Evolutionary conservation across 2,329 filamentous ascomycete genomes (phyloP).

Genomic region (Colletotrichum acutatum): DNA sequence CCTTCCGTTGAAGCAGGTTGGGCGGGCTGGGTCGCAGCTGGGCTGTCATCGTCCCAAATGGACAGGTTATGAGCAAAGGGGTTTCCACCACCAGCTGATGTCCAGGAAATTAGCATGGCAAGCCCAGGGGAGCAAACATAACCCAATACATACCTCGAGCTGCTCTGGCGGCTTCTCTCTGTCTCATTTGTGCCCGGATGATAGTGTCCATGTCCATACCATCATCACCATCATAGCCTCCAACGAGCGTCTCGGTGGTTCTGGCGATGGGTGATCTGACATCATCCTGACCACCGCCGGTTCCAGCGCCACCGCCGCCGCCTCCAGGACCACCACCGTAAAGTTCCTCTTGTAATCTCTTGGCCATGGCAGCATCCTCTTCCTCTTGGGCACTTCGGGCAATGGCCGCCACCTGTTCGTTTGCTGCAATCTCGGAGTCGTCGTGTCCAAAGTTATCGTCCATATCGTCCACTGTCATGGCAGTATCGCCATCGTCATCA

Average conservation of each 20-base stretch:
- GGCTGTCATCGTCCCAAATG: constrained; percentile 48
- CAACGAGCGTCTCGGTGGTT: constrained; percentile 91
- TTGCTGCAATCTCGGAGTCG: constrained; percentile 44
- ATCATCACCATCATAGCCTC: constrained; percentile 64
- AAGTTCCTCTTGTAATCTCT: constrained; percentile 90
- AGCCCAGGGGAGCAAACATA: not conserved
- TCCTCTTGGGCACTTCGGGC: constrained; percentile 71
- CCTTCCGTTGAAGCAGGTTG: constrained; percentile 53
- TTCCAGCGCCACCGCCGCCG: constrained; percentile 50
- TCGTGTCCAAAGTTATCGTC: constrained; percentile 52
- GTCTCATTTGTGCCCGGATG: constrained; percentile 73
- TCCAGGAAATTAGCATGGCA: not conserved
- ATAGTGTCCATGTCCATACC: constrained; percentile 63
- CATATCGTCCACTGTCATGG: constrained; percentile 50
- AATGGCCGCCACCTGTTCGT: constrained; percentile 51
- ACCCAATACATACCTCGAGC: constrained; percentile 39
- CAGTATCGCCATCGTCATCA: constrained; percentile 72
- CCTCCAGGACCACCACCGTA: constrained; percentile 64
- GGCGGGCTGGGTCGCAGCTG: constrained; percentile 24
- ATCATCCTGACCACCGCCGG: constrained; percentile 63
- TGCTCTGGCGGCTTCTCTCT: constrained; percentile 28
- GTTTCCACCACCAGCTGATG: constrained; percentile 40
- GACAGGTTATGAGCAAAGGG: constrained; percentile 52
- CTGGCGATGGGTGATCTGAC: constrained; percentile 91
- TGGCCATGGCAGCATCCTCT: constrained; percentile 93